Evolutionary conservation across 2,329 filamentous ascomycete species (phyloP).

Genomic region (Chalara sp.): DNA sequence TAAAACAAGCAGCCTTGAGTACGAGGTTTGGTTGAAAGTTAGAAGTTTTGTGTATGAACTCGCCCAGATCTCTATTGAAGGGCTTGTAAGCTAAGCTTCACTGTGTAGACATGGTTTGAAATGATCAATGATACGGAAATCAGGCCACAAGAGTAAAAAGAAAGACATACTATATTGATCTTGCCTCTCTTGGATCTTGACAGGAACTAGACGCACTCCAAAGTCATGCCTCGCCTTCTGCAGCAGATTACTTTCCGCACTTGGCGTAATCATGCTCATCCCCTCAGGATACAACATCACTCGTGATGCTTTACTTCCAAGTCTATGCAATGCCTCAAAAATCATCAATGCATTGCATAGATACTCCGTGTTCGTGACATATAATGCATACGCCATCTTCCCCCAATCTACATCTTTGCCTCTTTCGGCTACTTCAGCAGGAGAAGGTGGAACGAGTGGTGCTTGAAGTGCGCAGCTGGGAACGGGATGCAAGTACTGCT

Average conservation of each 20-base stretch:
- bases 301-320: constrained; percentile 37
- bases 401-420: constrained; percentile 30
- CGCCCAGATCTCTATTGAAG: constrained; percentile 37
- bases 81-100: background rate
- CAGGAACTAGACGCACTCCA: constrained; percentile 35
- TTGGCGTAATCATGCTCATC: constrained; percentile 28
- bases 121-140: no score
- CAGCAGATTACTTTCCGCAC: constrained; percentile 29
- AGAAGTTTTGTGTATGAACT: constrained; percentile 50
- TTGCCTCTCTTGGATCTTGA: constrained; percentile 30
- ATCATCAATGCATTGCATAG: constrained; percentile 40
- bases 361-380: constrained; percentile 37
- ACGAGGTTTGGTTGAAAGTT: constrained; percentile 48
- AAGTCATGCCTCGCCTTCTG: constrained; percentile 37
- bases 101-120: no score
- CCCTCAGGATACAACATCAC: constrained; percentile 38
- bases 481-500: background rate
- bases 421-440: no score
- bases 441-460: background rate
- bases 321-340: constrained; percentile 33
- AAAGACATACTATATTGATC: background rate
- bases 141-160: background rate
- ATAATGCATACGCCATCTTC: constrained; percentile 39
- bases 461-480: background rate
- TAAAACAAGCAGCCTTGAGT: constrained; percentile 47